Conservation (phyloP, 1,284 basidiomycete genomes). For the Megacollybia platyphylla region DNA sequence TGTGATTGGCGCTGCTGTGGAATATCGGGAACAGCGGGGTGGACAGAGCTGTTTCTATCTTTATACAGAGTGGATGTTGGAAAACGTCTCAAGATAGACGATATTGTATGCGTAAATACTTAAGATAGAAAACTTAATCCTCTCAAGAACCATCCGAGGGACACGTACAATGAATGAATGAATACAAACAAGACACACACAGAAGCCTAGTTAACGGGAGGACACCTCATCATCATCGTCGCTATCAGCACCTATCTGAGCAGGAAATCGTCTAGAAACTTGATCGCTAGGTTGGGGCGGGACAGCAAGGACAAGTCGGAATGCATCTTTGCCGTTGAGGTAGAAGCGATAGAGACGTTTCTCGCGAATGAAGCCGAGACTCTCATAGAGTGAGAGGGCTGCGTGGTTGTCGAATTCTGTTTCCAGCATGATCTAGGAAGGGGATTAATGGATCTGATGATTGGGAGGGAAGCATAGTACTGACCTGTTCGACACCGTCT, state of each 20-base stretch:
- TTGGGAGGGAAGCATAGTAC: conserved; percentile 10
- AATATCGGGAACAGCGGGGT: neutral
- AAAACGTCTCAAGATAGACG: neutral
- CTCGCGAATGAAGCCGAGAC: conserved; percentile 90
- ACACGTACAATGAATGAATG: no score
- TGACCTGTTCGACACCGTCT: conserved; percentile 74
- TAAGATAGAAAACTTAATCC: no score
- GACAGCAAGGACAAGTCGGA: conserved; percentile 58
- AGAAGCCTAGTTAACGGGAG: neutral
- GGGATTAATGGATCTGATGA: conserved; percentile 1
- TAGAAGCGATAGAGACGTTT: conserved; percentile 94
- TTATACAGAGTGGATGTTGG: neutral
- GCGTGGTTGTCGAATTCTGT: conserved; percentile 92
- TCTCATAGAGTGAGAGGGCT: conserved; percentile 81
- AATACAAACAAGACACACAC: neutral
- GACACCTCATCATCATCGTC: conserved; percentile 5
- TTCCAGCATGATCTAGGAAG: conserved; percentile 77
- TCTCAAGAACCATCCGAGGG: no score
- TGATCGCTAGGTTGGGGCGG: conserved; percentile 12
- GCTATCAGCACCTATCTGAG: neutral
- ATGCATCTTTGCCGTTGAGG: conserved; percentile 85
- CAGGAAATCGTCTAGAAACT: neutral
- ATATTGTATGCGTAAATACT: no score
- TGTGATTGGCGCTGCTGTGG: conserved; percentile 12
- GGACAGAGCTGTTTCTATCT: neutral